phyloP scores from a whole-genome alignment of 1,284 basidiomycete species.

The Fomes fomentarius region DNA sequence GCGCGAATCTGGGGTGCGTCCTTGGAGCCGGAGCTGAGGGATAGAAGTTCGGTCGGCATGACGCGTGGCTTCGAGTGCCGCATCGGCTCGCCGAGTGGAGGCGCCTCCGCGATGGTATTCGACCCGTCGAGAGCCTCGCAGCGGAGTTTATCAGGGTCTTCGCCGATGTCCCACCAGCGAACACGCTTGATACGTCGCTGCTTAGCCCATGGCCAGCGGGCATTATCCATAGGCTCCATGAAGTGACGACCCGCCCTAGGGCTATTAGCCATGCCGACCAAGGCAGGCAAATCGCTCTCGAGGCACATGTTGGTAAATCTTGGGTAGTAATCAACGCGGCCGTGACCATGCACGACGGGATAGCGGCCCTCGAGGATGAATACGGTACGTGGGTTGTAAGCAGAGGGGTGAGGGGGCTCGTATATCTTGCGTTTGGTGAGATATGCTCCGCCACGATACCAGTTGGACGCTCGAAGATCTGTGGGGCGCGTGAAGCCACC shows the following conservation, averaged over 20 bases:
- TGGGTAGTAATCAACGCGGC: slow-evolving; percentile 37
- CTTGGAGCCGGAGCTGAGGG: background rate
- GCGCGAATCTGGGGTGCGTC: slow-evolving; percentile 21
- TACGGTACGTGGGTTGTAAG: slow-evolving; percentile 46
- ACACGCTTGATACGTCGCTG: slow-evolving; percentile 17
- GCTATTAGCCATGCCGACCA: slow-evolving; percentile 38
- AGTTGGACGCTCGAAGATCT: slow-evolving; percentile 41
- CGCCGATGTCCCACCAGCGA: slow-evolving; percentile 34
- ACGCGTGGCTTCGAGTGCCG: background rate
- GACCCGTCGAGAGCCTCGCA: background rate
- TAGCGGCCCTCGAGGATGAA: slow-evolving; percentile 44
- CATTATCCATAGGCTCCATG: slow-evolving; percentile 42
- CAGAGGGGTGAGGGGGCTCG: slow-evolving; percentile 35
- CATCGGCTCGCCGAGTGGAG: background rate
- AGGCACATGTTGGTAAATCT: slow-evolving; percentile 42
- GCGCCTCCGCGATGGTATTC: background rate
- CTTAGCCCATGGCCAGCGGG: slow-evolving; percentile 39
- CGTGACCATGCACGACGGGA: slow-evolving; percentile 34
- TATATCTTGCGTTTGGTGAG: slow-evolving; percentile 33
- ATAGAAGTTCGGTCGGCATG: slow-evolving; percentile 11
- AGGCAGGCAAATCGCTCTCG: slow-evolving; percentile 35
- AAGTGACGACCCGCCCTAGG: slow-evolving; percentile 13
- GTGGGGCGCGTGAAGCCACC: slow-evolving; percentile 46
- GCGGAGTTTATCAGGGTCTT: slow-evolving; percentile 12
- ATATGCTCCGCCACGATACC: slow-evolving; percentile 42